phyloP scores from a whole-genome alignment of 805 yeast genomes.

The Lipomyces orientalis region DNA sequence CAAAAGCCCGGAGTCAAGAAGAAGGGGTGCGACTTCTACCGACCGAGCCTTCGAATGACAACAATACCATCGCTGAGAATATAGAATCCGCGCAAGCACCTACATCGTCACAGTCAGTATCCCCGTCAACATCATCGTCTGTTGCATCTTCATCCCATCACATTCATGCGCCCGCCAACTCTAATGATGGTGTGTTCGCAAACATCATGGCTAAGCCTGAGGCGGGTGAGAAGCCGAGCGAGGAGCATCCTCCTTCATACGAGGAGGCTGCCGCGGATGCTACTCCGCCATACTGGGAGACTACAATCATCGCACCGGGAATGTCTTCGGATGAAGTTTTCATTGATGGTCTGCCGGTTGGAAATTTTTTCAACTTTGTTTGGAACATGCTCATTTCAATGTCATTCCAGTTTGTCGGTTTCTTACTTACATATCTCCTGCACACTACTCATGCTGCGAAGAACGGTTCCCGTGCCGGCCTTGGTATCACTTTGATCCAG shows the following conservation, averaged over 20 bases:
- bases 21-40: constrained; percentile 6
- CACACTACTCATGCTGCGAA: constrained; percentile 98
- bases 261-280: constrained; percentile 95
- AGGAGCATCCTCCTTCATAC: constrained; percentile 55
- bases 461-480: constrained; percentile 90
- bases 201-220: constrained; percentile 92
- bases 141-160: constrained; percentile 29
- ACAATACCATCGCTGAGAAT: background rate
- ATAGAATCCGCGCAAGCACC: constrained; percentile 8
- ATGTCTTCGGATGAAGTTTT: constrained; percentile 81
- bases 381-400: constrained; percentile 90
- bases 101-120: constrained; percentile 11
- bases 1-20: background rate
- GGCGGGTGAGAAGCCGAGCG: constrained; percentile 42
- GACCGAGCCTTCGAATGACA: background rate
- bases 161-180: constrained; percentile 9
- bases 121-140: constrained; percentile 20
- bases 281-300: constrained; percentile 97
- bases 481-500: constrained; percentile 81
- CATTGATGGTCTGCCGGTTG: constrained; percentile 95
- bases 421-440: constrained; percentile 82
- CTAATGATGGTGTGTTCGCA: constrained; percentile 87
- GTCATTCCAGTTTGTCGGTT: constrained; percentile 94
- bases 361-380: constrained; percentile 80
- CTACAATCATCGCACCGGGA: constrained; percentile 78